Conservation (phyloP, 2,329 filamentous ascomycete genomes). For the Aspergillus brunneoviolaceus region DNA sequence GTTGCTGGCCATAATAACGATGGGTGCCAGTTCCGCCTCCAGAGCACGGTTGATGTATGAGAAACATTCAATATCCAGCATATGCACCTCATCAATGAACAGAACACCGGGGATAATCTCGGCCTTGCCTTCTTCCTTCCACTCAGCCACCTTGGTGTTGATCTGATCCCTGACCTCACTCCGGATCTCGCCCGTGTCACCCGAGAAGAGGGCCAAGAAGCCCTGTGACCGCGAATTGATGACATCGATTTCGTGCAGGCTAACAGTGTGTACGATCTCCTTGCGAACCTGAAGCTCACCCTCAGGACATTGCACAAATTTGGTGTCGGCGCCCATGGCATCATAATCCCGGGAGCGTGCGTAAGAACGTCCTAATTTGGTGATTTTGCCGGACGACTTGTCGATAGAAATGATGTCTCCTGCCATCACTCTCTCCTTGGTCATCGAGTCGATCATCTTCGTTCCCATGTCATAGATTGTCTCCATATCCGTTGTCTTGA, state of each 20-base stretch:
- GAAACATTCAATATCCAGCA: conserved; percentile 99
- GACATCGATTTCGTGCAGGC: conserved; percentile 96
- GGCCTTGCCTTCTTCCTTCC: conserved; percentile 99
- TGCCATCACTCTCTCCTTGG: conserved; percentile 97
- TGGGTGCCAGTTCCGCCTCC: conserved; percentile 89
- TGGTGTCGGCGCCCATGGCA: conserved; percentile 97
- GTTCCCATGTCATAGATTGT: conserved; percentile 99
- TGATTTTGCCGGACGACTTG: conserved; percentile 97
- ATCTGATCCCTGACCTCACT: conserved; percentile 98
- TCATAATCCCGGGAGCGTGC: conserved; percentile 96
- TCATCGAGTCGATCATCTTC: conserved; percentile 99
- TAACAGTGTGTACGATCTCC: conserved; percentile 95
- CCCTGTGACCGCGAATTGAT: conserved; percentile 99
- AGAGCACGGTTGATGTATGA: conserved; percentile 97
- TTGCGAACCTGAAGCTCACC: conserved; percentile 96
- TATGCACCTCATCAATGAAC: conserved; percentile 99
- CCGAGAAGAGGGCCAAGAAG: conserved; percentile 94
- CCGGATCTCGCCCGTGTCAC: conserved; percentile 95
- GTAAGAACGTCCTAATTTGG: conserved; percentile 92
- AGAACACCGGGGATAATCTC: conserved; percentile 96
- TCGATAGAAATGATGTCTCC: conserved; percentile 98
- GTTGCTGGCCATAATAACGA: conserved; percentile 99
- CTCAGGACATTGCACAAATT: conserved; percentile 96
- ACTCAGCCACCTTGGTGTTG: conserved; percentile 97
- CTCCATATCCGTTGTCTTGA: conserved; percentile 99